A percentile compares a stretch with the other conserved stretches of the same genome.
Evolutionary conservation across 176 grass and related monocot genomes (phyloP).

Genomic region (Cocos nucifera): DNA sequence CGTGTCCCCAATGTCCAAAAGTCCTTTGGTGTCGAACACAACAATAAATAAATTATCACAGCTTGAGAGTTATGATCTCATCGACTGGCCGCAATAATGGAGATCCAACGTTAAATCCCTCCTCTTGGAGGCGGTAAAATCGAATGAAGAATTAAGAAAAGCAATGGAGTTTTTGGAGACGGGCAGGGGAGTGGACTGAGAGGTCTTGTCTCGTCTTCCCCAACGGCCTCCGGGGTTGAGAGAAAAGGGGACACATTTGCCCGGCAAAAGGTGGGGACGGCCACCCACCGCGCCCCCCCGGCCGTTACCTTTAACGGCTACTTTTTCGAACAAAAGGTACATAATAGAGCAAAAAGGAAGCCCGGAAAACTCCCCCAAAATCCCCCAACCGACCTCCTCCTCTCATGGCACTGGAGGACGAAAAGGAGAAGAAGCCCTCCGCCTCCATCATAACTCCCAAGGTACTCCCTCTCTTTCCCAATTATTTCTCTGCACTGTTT

Average conservation of each 20-base stretch:
- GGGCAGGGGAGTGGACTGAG: too few relatives aligned
- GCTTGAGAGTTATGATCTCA: too few relatives aligned
- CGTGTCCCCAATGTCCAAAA: too few relatives aligned
- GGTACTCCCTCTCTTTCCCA: conserved; percentile 14
- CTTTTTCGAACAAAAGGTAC: neutral
- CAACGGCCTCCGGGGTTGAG: neutral
- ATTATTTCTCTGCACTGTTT: conserved; percentile 1
- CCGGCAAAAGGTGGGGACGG: neutral
- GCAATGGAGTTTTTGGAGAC: too few relatives aligned
- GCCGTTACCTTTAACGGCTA: conserved; percentile 5
- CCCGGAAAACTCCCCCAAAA: neutral
- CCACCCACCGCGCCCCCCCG: neutral
- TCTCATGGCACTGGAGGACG: conserved; percentile 31
- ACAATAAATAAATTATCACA: too few relatives aligned
- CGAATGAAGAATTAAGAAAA: too few relatives aligned
- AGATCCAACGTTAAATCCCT: too few relatives aligned
- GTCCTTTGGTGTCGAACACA: too few relatives aligned
- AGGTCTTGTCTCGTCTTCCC: too few relatives aligned
- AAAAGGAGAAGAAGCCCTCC: conserved; percentile 15
- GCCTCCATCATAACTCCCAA: conserved; percentile 19
- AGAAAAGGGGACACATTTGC: neutral
- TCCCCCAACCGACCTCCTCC: conserved; percentile 1
- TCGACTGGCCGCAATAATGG: too few relatives aligned
- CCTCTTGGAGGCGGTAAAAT: too few relatives aligned
- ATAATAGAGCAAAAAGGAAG: neutral